Conservation (phyloP, 441 rosid species). For the Arabidopsis hybrid region DNA sequence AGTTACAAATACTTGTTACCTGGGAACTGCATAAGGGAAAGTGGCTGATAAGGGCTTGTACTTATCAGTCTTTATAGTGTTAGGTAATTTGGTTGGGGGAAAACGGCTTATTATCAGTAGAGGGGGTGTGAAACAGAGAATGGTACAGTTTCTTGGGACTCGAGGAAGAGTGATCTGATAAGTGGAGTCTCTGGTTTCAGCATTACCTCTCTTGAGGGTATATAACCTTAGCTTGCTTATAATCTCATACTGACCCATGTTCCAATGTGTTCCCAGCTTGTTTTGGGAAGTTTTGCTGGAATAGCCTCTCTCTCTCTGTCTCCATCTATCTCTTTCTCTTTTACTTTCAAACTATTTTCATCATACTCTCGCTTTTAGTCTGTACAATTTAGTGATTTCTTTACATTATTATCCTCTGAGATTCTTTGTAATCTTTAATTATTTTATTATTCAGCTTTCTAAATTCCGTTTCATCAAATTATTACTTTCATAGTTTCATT, state of each 20-base stretch:
- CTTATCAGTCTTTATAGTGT: constrained; percentile 38
- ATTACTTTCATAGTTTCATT: constrained; percentile 60
- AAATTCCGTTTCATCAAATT: constrained; percentile 5
- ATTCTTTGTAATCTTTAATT: constrained; percentile 43
- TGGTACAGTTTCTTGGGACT: constrained; percentile 38
- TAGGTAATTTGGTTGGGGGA: constrained; percentile 13
- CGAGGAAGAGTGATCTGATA: constrained; percentile 28
- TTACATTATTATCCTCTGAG: constrained; percentile 22
- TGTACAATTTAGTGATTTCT: constrained; percentile 45
- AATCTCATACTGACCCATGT: constrained; percentile 41
- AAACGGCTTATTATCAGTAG: constrained; percentile 29
- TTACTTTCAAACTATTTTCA: constrained; percentile 17
- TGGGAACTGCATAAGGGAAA: constrained; percentile 83
- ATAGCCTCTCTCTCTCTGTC: constrained; percentile 20
- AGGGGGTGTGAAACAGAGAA: constrained; percentile 38
- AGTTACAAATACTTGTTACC: constrained; percentile 82
- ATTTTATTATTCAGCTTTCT: neutral
- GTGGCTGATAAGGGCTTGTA: constrained; percentile 56
- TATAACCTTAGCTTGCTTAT: constrained; percentile 37
- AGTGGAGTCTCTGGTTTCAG: constrained; percentile 40
- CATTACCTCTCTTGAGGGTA: constrained; percentile 28
- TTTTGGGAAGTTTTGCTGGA: constrained; percentile 43
- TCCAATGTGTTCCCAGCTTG: constrained; percentile 36
- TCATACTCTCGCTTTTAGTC: constrained; percentile 30
- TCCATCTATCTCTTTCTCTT: neutral